Evolutionary conservation across 768 basidiomycete genomes (phyloP).

Genomic region (Rhodotorula sphaerocarpa): DNA sequence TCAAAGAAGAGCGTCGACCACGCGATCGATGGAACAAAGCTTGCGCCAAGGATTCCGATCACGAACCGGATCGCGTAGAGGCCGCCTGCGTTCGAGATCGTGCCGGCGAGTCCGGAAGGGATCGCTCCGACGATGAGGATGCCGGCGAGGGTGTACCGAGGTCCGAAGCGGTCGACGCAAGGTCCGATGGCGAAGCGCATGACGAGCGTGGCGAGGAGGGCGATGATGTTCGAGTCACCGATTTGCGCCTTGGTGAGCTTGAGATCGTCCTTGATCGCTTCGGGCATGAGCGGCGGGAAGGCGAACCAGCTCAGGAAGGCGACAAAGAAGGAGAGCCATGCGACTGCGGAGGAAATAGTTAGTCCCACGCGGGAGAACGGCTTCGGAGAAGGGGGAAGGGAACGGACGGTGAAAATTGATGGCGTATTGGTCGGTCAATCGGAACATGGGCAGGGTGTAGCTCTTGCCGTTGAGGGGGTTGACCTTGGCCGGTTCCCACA

Average conservation of each 20-base stretch:
- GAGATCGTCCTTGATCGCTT: slow-evolving; percentile 53
- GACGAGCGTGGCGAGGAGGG: slow-evolving; percentile 49
- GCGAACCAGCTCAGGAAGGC: slow-evolving; percentile 45
- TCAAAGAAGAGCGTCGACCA: slow-evolving; percentile 53
- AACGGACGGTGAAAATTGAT: slow-evolving; percentile 48
- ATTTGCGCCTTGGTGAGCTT: slow-evolving; percentile 48
- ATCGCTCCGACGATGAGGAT: slow-evolving; percentile 54
- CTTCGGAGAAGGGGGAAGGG: neutral
- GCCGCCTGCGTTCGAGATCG: slow-evolving; percentile 46
- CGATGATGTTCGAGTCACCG: slow-evolving; percentile 47
- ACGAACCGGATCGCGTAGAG: slow-evolving; percentile 53
- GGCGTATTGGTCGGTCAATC: slow-evolving; percentile 49
- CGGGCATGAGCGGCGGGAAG: slow-evolving; percentile 50
- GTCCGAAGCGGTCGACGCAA: slow-evolving; percentile 46
- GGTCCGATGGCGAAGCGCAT: slow-evolving; percentile 52
- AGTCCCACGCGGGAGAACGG: slow-evolving; percentile 25
- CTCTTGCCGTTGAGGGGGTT: slow-evolving; percentile 54
- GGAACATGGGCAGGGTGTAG: slow-evolving; percentile 52
- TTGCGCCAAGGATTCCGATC: slow-evolving; percentile 51
- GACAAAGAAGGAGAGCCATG: slow-evolving; percentile 48
- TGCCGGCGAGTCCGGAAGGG: slow-evolving; percentile 56
- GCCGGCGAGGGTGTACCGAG: slow-evolving; percentile 51
- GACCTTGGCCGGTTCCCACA: slow-evolving; percentile 38
- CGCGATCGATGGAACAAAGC: slow-evolving; percentile 53
- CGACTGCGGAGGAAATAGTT: neutral